Conservation (phyloP, 768 basidiomycete species). For the Leucosporidium yakuticum region DNA sequence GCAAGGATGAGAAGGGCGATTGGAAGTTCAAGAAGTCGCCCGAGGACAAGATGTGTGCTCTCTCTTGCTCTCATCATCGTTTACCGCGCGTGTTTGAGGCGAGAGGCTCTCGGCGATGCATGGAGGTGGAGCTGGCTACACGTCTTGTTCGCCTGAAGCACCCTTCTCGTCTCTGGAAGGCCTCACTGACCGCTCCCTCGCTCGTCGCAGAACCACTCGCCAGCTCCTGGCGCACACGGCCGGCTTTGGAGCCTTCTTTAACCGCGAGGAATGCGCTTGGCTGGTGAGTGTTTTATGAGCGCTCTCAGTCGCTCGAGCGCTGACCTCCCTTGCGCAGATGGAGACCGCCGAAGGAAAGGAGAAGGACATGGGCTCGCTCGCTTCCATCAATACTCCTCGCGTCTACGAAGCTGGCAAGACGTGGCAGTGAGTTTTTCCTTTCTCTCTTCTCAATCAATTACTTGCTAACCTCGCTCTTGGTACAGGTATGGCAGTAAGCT, state of each 20-base stretch:
- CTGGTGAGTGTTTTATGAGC: conserved; percentile 3
- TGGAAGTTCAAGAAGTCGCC: conserved; percentile 2
- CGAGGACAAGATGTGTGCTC: conserved; percentile 4
- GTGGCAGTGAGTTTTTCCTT: not conserved
- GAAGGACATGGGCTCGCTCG: no score
- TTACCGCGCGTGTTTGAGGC: no score
- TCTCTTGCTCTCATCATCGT: no score
- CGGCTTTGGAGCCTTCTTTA: conserved; percentile 5
- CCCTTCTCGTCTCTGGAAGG: no score
- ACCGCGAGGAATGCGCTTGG: not conserved
- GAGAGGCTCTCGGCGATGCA: no score
- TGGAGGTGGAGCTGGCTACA: no score
- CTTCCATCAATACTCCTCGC: not conserved
- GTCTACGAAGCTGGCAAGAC: not conserved
- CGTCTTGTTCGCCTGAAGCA: no score
- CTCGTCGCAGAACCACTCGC: no score
- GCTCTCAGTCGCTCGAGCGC: not conserved
- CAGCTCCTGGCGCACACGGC: conserved; percentile 18
- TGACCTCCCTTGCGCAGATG: not conserved
- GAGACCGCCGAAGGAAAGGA: not conserved
- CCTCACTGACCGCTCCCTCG: no score
- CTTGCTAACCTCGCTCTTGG: no score
- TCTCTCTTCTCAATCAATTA: no score
- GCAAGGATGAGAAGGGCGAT: conserved; percentile 17
- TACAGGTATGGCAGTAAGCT: no score